Base-by-base conservation (phyloP, 1,284 basidiomycete species). In the Cryptococcus depauperatus region DNA sequence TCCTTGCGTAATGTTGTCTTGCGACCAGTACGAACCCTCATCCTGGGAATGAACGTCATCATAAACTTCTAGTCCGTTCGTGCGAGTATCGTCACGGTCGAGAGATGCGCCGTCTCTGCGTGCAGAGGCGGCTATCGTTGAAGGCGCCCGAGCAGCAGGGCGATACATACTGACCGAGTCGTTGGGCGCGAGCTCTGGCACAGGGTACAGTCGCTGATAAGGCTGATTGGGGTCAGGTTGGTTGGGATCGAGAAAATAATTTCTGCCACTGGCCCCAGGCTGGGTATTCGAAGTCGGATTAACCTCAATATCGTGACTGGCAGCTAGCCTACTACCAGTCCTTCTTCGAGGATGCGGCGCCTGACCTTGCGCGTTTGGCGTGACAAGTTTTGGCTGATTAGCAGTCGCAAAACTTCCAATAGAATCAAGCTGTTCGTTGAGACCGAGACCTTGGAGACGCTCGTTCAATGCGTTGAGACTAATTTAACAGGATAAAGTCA, bases 111-210 rank as follows among this genome's bases (percentile, higher is more conserved):
- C 62, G 2, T 57, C 62, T 28, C 51, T 41, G n/a, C 38, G 38
- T 18, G 28, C 34, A 8, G 50, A 48, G 9, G 39, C n/a, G 9
- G 26, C 37, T 3, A 46, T 39, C 23, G 41, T 26, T 14, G 51
- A 48, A 14, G 53, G 48, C 22, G 50, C 42, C 29, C 49, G 40
- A 4, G 43, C 39, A 11, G 8, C 32, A 0, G 56, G 54, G 14
- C 60, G 49, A 40, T 64, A 64, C 62, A 64, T 64, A 43, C 54
- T 57, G 23, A 62, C 51, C 14, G 56, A 59, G 37, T 64, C 62
- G 10, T 43, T 41, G 2, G 59, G 60, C 11, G 43, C 41, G 16
- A 64, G 46, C 21, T 62, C 58, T 13, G 51, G 50, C 23, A 51
- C 37, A 2, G 45, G 51, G 33, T 37, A 51, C 10, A 37, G 27